Percentiles rank a stretch among this genome's conserved stretches.
phyloP scores from a whole-genome alignment of 2,329 filamentous ascomycete genomes.

The Seiridium unicorne region DNA sequence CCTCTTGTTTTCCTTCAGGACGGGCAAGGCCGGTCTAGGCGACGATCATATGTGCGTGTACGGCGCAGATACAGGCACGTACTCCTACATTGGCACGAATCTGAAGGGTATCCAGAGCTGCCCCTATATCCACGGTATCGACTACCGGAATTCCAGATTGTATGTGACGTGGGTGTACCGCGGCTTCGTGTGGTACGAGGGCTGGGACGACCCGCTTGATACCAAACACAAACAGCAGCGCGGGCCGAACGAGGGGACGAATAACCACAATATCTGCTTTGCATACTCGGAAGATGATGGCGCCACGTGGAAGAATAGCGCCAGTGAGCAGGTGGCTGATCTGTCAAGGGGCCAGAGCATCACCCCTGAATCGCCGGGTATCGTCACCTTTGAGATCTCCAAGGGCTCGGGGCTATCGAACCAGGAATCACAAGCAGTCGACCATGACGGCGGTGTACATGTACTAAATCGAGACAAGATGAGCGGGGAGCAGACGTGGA shows the following conservation, averaged over 20 bases:
- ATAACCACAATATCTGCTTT: slow-evolving; percentile 50
- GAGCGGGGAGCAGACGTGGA: slow-evolving; percentile 31
- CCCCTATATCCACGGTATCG: slow-evolving; percentile 50
- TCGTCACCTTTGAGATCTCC: slow-evolving; percentile 42
- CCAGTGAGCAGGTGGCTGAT: slow-evolving; percentile 32
- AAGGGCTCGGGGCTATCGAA: slow-evolving; percentile 46
- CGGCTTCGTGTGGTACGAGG: slow-evolving; percentile 41
- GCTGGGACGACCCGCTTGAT: slow-evolving; percentile 39
- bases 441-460: slow-evolving; percentile 43
- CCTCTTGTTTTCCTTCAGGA: slow-evolving; percentile 48
- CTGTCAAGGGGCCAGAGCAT: slow-evolving; percentile 35
- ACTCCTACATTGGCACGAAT: slow-evolving; percentile 33
- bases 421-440: slow-evolving; percentile 48
- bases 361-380: slow-evolving; percentile 35
- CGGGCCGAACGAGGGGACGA: slow-evolving; percentile 41
- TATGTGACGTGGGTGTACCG: slow-evolving; percentile 50
- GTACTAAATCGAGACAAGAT: slow-evolving; percentile 44
- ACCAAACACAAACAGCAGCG: slow-evolving; percentile 39
- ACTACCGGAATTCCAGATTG: slow-evolving; percentile 30
- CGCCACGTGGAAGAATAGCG: slow-evolving; percentile 38
- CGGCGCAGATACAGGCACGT: slow-evolving; percentile 30
- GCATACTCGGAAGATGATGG: slow-evolving; percentile 45
- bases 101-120: slow-evolving; percentile 54
- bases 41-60: slow-evolving; percentile 48
- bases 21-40: slow-evolving; percentile 47